phyloP scores from a whole-genome alignment of 345 rosid genomes.

The Passiflora organensis region DNA sequence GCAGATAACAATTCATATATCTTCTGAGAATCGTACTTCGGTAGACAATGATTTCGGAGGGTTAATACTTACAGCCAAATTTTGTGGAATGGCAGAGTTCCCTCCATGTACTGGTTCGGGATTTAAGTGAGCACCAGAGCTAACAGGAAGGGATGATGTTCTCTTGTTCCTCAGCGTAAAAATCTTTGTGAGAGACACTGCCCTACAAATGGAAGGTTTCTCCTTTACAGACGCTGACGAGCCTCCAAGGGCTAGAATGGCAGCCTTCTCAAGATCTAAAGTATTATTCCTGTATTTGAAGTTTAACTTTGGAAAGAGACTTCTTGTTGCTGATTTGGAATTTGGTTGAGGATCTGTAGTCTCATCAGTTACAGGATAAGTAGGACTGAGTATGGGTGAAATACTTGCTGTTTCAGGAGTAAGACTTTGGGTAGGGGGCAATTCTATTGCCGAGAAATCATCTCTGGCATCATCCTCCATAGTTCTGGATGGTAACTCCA shows the following conservation, averaged over 20 bases:
- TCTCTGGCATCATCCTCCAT: constrained; percentile 34
- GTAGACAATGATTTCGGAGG: too few species aligned
- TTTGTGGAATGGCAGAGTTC: constrained; percentile 30
- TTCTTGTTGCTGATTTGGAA: constrained; percentile 46
- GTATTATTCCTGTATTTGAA: constrained; percentile 49
- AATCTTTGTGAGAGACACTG: constrained; percentile 52
- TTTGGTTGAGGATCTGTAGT: constrained; percentile 36
- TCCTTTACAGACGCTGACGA: constrained; percentile 30
- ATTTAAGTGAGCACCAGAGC: constrained; percentile 70
- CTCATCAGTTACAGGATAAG: constrained; percentile 25
- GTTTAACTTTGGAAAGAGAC: constrained; percentile 67
- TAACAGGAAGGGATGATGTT: constrained; percentile 64
- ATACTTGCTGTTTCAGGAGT: constrained; percentile 65
- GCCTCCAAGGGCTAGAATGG: constrained; percentile 54
- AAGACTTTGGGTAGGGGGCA: constrained; percentile 48
- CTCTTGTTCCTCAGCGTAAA: constrained; percentile 49
- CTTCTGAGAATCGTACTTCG: too few species aligned
- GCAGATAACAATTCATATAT: too few species aligned
- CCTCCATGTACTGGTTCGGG: constrained; percentile 89
- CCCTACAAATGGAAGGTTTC: constrained; percentile 45
- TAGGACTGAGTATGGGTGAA: constrained; percentile 75
- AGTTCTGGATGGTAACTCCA: constrained; percentile 44
- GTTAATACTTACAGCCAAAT: constrained; percentile 37
- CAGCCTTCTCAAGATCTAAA: constrained; percentile 73
- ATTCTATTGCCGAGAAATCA: constrained; percentile 36